These are phyloP conservation scores for Scleroderma citrinum DNA, from an alignment of 768 basidiomycete species.

Conservation along the genomic window DNA sequence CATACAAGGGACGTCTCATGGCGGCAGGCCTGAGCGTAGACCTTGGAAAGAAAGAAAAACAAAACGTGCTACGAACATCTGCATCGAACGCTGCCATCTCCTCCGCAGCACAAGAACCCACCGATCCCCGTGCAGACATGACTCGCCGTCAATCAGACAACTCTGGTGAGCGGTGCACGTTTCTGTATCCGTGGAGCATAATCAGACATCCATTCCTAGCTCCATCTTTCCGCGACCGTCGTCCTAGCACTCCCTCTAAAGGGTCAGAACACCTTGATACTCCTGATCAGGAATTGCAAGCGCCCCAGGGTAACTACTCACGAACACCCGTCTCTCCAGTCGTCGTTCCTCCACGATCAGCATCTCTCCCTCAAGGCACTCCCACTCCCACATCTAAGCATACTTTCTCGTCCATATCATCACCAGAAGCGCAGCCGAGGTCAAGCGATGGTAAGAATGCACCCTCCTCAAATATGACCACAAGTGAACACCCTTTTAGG, in stretches of 20 bases:
- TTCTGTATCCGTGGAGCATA: neutral
- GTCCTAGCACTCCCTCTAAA: slow-evolving; percentile 16
- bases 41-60: slow-evolving; percentile 25
- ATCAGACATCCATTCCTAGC: neutral
- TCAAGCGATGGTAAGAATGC: slow-evolving; percentile 9
- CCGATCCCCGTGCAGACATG: slow-evolving; percentile 22
- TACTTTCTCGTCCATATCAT: neutral
- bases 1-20: slow-evolving; percentile 35
- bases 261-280: neutral
- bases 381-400: slow-evolving; percentile 6
- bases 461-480: slow-evolving; percentile 1
- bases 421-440: slow-evolving; percentile 26
- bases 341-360: slow-evolving; percentile 17
- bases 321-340: slow-evolving; percentile 5
- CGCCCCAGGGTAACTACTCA: neutral
- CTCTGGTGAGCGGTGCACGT: slow-evolving; percentile 22
- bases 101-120: slow-evolving; percentile 1
- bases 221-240: slow-evolving; percentile 15
- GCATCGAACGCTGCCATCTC: slow-evolving; percentile 20
- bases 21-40: slow-evolving; percentile 35
- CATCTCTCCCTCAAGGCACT: slow-evolving; percentile 13
- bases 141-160: slow-evolving; percentile 28
- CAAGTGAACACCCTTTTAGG: slow-evolving; percentile 3
- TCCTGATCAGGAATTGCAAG: slow-evolving; percentile 6
- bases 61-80: slow-evolving; percentile 14